phyloP scores from a whole-genome alignment of 2,329 filamentous ascomycete genomes.

The Onygena corvina region DNA sequence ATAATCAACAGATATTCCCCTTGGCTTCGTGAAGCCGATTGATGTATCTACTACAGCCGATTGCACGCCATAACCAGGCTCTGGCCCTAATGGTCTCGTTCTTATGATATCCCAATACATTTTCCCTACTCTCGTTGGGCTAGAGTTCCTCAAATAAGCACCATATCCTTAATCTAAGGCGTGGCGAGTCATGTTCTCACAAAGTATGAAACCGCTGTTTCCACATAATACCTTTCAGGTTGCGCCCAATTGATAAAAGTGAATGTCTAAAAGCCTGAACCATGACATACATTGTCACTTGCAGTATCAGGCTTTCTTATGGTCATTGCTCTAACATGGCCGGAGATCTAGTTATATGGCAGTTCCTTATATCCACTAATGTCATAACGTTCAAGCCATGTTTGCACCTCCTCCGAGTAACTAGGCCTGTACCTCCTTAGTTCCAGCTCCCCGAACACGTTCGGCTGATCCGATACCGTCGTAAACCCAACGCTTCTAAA shows the following conservation, averaged over 20 bases:
- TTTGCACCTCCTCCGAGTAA: constrained; percentile 19
- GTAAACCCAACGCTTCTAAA: constrained; percentile 51
- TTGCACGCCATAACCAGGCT: background rate
- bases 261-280: too few relatives aligned
- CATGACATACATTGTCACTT: too few relatives aligned
- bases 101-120: constrained; percentile 7
- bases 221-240: too few relatives aligned
- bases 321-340: background rate
- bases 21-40: constrained; percentile 1
- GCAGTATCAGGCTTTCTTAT: too few relatives aligned
- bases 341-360: background rate
- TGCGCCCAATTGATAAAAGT: too few relatives aligned
- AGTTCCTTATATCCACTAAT: constrained; percentile 29
- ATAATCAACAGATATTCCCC: background rate
- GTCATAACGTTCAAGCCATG: constrained; percentile 23
- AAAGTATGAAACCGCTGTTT: too few relatives aligned
- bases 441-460: constrained; percentile 59
- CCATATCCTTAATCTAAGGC: too few relatives aligned
- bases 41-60: constrained; percentile 4
- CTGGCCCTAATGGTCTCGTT: background rate
- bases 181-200: too few relatives aligned
- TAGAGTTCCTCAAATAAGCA: background rate
- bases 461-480: constrained; percentile 39
- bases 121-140: background rate
- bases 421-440: constrained; percentile 33